Evolutionary conservation across 1,284 basidiomycete species (phyloP).

Genomic region (Xanthoconium separans): DNA sequence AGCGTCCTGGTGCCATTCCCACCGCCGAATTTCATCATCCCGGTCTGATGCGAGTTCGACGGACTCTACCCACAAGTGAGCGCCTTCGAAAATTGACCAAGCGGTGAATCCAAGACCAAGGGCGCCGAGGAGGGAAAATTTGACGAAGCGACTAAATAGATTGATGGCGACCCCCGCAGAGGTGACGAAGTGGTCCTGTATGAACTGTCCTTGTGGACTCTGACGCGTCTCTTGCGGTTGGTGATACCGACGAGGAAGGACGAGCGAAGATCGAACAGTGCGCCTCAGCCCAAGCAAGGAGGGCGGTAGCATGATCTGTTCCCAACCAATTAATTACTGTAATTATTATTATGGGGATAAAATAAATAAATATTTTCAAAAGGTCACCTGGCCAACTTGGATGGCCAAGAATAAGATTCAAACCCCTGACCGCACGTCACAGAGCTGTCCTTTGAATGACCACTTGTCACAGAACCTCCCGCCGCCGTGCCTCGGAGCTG

Average conservation of each 20-base stretch:
- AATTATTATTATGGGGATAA: no score
- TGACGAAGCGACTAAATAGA: conserved; percentile 41
- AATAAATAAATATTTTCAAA: no score
- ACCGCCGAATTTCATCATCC: conserved; percentile 55
- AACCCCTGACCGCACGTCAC: no score
- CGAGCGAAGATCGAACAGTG: not conserved
- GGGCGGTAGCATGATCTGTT: conserved; percentile 8
- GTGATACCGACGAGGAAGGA: conserved; percentile 4
- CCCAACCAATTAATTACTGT: not conserved
- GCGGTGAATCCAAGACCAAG: conserved; percentile 41
- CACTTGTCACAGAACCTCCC: not conserved
- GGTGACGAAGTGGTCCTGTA: conserved; percentile 38
- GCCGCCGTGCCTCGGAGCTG: not conserved
- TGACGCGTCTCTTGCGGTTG: conserved; percentile 17
- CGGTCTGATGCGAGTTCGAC: conserved; percentile 52
- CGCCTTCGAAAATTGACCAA: conserved; percentile 51
- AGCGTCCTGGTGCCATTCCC: conserved; percentile 74
- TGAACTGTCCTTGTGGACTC: conserved; percentile 11
- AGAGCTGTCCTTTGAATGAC: not conserved
- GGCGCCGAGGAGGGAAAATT: conserved; percentile 39
- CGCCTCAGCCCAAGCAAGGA: conserved; percentile 1
- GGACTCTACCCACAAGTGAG: conserved; percentile 73
- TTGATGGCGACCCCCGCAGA: conserved; percentile 38
- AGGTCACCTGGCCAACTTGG: no score
- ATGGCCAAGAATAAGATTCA: no score